Base-by-base conservation (phyloP, 805 yeast genomes). In the Wickerhamiella domercqiae region DNA sequence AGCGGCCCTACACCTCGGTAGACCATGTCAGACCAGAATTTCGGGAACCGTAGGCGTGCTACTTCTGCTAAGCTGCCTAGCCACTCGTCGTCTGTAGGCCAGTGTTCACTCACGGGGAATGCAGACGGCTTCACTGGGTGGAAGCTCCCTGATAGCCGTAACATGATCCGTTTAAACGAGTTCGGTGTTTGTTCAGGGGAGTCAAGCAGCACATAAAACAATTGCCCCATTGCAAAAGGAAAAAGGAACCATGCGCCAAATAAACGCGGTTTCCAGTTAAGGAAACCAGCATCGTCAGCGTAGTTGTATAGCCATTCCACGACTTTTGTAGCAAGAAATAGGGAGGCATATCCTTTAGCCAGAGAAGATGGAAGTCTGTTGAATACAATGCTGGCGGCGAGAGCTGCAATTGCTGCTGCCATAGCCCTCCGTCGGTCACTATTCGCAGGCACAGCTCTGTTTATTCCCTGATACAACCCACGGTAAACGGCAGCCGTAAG, bases 231-330 rank as follows among this genome's bases (percentile, higher is more conserved):
- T 14, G 66, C 61, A 14, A 59, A 39, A 3, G 67, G 67, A 47
- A 62, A 58, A 38, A 62, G 47, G 29, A 39, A 52, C 65, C 65
- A 61, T 11, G 62, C 45, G 3, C 63, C 64, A 35, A 51, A 55
- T 46, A 49, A 58, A 41, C 45, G 59, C 51, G 46, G 53, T 47
- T 55, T 53, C 44, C 51, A 52, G 5, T 42, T 41, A 32, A 59
- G 40, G 37, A 44, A 45, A 5, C 57, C 60, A 20, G 45, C 38
- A 42, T 59, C 61, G 24, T 59, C 59, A 24, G 57, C 46, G 38
- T 44, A 47, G 43, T 59, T 58, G 47, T 54, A 57, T 14, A 48
- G 36, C 41, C 52, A 52, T 43, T 62, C 65, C 7, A 47, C 50
- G 9, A 61, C 55, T 34, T 56, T 49, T 14, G 56, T 43, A 4